phyloP scores from a whole-genome alignment of 352 stramenopile genomes.

The Globisporangium splendens region DNA sequence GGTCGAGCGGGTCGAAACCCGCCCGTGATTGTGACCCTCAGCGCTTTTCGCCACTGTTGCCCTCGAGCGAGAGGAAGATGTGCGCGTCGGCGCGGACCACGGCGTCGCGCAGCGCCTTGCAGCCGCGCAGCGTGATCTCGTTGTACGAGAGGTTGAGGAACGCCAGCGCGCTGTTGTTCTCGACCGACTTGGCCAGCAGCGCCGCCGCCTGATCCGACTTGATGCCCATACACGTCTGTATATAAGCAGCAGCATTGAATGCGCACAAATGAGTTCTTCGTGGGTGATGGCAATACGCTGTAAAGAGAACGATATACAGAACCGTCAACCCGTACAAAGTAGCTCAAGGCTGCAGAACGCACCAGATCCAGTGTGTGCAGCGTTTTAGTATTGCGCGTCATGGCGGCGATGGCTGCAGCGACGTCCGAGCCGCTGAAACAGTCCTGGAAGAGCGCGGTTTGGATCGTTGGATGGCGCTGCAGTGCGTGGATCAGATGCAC shows the following conservation, averaged over 20 bases:
- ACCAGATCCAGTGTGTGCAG: constrained; percentile 58
- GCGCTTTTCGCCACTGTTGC: constrained; percentile 45
- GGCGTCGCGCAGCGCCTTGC: constrained; percentile 64
- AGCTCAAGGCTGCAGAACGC: neutral
- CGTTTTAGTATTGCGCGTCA: constrained; percentile 23
- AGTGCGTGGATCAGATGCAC: constrained; percentile 35
- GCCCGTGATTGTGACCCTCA: constrained; percentile 29
- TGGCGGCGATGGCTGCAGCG: constrained; percentile 25
- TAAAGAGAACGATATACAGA: neutral
- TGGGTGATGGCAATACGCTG: neutral
- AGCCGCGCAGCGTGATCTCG: constrained; percentile 70
- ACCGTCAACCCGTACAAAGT: neutral
- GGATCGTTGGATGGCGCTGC: constrained; percentile 27
- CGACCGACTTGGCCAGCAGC: constrained; percentile 44
- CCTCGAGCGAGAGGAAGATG: constrained; percentile 32
- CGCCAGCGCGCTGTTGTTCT: constrained; percentile 34
- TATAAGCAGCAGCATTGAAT: neutral
- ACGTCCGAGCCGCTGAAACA: constrained; percentile 40
- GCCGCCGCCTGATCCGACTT: constrained; percentile 57
- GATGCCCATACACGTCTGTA: constrained; percentile 52
- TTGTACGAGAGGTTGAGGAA: constrained; percentile 74
- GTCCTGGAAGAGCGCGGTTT: constrained; percentile 50
- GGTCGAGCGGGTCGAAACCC: constrained; percentile 14
- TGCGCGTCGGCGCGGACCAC: constrained; percentile 9
- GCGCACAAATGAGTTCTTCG: neutral